These are phyloP conservation scores for Wickerhamiella alocasiicola DNA, from an alignment of 805 yeast genomes.

Conservation along the genomic window DNA sequence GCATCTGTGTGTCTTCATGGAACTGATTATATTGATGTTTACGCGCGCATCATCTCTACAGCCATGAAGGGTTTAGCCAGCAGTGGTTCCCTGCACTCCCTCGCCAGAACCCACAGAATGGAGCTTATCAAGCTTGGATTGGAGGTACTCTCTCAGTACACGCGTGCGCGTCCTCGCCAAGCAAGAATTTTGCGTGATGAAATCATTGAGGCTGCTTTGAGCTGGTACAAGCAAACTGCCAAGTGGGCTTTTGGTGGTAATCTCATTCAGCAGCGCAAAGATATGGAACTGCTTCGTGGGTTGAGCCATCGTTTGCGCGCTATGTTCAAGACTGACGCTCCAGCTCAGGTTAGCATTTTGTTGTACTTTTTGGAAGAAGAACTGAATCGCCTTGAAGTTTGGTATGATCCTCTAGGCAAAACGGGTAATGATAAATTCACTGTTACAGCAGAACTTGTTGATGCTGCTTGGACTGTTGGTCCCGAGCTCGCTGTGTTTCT, in stretches of 20 bases:
- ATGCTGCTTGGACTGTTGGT: constrained; percentile 48
- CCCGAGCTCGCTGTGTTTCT: constrained; percentile 65
- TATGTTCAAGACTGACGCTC: constrained; percentile 10
- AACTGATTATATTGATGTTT: constrained; percentile 47
- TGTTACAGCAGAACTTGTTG: constrained; percentile 29
- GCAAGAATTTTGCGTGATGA: constrained; percentile 37
- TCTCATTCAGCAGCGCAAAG: constrained; percentile 55
- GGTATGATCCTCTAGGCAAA: constrained; percentile 51
- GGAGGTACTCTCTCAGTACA: constrained; percentile 48
- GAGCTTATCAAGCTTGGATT: constrained; percentile 60
- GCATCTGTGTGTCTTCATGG: constrained; percentile 63
- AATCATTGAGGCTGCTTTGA: constrained; percentile 53
- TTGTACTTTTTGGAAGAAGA: constrained; percentile 64
- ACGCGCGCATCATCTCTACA: constrained; percentile 40
- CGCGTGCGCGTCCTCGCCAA: constrained; percentile 32
- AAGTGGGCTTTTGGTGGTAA: constrained; percentile 81
- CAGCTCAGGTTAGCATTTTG: constrained; percentile 31
- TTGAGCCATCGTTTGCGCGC: constrained; percentile 31
- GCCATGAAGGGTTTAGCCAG: constrained; percentile 39
- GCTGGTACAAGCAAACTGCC: constrained; percentile 61
- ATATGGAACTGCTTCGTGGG: constrained; percentile 44
- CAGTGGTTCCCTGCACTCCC: constrained; percentile 69
- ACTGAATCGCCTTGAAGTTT: constrained; percentile 53
- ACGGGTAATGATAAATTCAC: constrained; percentile 8
- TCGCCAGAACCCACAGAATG: constrained; percentile 60